Evolutionary conservation across 495 filamentous ascomycete genomes (phyloP), one percentile per base, ranked within the genome.

Genomic region (Eremomyces bilateralis): DNA sequence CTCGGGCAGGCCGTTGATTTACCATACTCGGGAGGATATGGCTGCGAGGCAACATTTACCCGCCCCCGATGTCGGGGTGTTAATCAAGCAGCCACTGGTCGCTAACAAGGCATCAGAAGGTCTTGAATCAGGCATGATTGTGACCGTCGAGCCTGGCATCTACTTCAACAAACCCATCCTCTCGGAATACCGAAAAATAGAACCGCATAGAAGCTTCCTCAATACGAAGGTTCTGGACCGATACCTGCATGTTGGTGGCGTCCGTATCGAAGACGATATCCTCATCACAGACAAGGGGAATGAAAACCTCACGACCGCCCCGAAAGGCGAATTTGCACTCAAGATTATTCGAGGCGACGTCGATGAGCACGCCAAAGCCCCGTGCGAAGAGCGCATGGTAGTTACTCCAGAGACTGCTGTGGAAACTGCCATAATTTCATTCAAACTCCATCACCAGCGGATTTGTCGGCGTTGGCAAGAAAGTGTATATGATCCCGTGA

Each of bases 231-330:
- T 74, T 22, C 62, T 90, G 2, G 65, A 67, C 12, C 63, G 64
- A 41, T 93, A 79, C 47, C 73, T 76, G 42, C 60, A 60, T 18
- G 71, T 93, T 16, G 85, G 85, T 13, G 85, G 85, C 11, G 82
- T 88, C 20, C 66, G 85, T 22, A 85, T 95, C 41, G 85, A 95
- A 58, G 85, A 93, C 53, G 77, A 83, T 51, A 74, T 93, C 33
- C 60, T 91, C 8, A 20, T 92, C 11, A 91, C 80, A 2, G 60
- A 64, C 18, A 60, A 64, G 21, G 81, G 81, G 17, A 72, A 72
- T 45, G 77, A 90, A 54, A 85, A 84, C 44, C 53, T 94, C 45
- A 92, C 83, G 1, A 73, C 65, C 4, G 81, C 79, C 29, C 80
- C 80, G 0, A 90, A 83, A 54, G 79, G 75, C 0, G 61, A 74